phyloP scores from a whole-genome alignment of 352 stramenopile genomes.

The Globisporangium camurandrum region DNA sequence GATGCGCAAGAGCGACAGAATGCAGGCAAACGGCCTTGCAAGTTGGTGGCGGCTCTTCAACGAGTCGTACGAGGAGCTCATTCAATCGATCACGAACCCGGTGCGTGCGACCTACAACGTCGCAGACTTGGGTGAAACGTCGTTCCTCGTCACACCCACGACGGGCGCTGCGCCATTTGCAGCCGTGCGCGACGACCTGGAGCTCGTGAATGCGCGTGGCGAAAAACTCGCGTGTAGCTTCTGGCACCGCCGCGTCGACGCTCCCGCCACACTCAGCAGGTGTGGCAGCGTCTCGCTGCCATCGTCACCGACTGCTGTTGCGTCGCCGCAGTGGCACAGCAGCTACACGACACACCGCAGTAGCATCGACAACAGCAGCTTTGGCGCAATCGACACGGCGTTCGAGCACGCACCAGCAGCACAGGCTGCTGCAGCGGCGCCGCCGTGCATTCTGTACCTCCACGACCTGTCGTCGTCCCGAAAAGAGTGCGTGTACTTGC shows the following conservation, averaged over 20 bases:
- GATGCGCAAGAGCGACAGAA: slow-evolving; percentile 46
- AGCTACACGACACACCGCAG: slow-evolving; percentile 12
- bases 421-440: slow-evolving; percentile 2
- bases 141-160: slow-evolving; percentile 11
- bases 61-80: slow-evolving; percentile 64
- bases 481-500: slow-evolving; percentile 69
- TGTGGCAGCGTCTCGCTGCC: slow-evolving; percentile 1
- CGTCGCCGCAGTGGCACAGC: not conserved
- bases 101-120: slow-evolving; percentile 52
- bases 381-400: slow-evolving; percentile 3
- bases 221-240: slow-evolving; percentile 68
- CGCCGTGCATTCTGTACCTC: slow-evolving; percentile 67
- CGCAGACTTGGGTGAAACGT: slow-evolving; percentile 34
- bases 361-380: slow-evolving; percentile 12
- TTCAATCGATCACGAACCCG: slow-evolving; percentile 60
- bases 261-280: no score
- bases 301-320: not conserved
- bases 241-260: no score
- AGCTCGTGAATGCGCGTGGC: slow-evolving; percentile 37
- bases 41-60: slow-evolving; percentile 70
- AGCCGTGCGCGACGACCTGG: slow-evolving; percentile 48
- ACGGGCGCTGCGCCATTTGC: slow-evolving; percentile 4
- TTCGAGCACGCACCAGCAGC: slow-evolving; percentile 5
- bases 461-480: slow-evolving; percentile 75
- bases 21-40: slow-evolving; percentile 40